A percentile compares a stretch with the other conserved stretches of the same genome.
phyloP scores from a whole-genome alignment of 1,284 basidiomycete species.

The Boletellus dicymbophilus region DNA sequence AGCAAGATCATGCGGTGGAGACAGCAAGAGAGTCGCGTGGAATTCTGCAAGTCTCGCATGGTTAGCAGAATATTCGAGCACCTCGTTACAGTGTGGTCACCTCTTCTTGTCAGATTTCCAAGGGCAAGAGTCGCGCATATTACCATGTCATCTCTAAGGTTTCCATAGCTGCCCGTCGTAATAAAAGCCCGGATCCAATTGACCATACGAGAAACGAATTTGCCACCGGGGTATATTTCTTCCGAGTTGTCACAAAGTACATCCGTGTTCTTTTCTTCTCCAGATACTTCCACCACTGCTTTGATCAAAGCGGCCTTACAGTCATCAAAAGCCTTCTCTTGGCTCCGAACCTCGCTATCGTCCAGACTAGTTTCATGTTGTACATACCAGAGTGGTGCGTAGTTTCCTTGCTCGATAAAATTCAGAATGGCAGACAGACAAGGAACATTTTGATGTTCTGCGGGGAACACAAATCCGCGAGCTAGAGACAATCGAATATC shows the following conservation, averaged over 20 bases:
- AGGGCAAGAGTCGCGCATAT: constrained; percentile 83
- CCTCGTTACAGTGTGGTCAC: constrained; percentile 41
- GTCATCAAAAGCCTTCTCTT: constrained; percentile 72
- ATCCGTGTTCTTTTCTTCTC: constrained; percentile 79
- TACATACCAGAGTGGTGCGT: constrained; percentile 63
- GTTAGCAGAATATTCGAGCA: constrained; percentile 3
- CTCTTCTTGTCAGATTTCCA: constrained; percentile 79
- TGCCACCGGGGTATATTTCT: constrained; percentile 57
- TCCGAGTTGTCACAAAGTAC: constrained; percentile 72
- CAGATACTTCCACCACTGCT: constrained; percentile 81
- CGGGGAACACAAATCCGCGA: constrained; percentile 59
- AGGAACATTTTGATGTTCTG: constrained; percentile 56
- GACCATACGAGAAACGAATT: constrained; percentile 75
- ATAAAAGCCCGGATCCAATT: constrained; percentile 71
- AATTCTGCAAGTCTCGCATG: constrained; percentile 47
- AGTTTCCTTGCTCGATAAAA: constrained; percentile 71
- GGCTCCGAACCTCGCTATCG: constrained; percentile 48
- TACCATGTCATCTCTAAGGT: constrained; percentile 70
- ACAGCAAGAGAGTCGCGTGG: constrained; percentile 61
- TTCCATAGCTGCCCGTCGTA: constrained; percentile 25
- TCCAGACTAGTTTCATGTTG: constrained; percentile 37
- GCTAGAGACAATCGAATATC: constrained; percentile 71
- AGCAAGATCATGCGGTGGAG: constrained; percentile 53
- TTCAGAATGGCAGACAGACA: constrained; percentile 65
- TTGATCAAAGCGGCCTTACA: constrained; percentile 87